Evolutionary conservation across 2,329 filamentous ascomycete genomes (phyloP).

Genomic region (Trichoderma hamatum): DNA sequence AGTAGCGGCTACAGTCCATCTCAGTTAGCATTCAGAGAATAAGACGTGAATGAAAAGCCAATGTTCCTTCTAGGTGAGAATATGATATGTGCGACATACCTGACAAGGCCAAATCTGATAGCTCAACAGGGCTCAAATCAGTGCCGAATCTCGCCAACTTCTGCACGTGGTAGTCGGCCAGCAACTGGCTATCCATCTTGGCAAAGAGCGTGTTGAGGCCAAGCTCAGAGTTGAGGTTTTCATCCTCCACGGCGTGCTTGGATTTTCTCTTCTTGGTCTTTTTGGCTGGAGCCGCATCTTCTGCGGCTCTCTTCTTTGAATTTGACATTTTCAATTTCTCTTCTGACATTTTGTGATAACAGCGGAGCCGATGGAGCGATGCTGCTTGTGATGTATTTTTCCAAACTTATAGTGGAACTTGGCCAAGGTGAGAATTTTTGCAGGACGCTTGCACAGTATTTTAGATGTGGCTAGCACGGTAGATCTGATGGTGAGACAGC

Average conservation of each 20-base stretch:
- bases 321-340: conserved; percentile 41
- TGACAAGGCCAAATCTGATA: conserved; percentile 79
- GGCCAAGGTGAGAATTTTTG: conserved; percentile 25
- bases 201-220: conserved; percentile 80
- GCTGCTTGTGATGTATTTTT: neutral
- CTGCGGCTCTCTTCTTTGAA: conserved; percentile 60
- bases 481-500: fast-evolving
- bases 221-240: conserved; percentile 65
- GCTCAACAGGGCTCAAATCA: conserved; percentile 80
- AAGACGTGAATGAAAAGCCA: neutral
- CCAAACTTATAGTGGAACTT: neutral
- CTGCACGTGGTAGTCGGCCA: conserved; percentile 85
- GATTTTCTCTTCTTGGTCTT: conserved; percentile 61
- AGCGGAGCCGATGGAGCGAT: neutral
- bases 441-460: conserved; percentile 2
- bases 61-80: neutral
- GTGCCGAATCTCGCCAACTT: conserved; percentile 76
- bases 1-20: conserved; percentile 58
- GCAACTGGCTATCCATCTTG: conserved; percentile 77
- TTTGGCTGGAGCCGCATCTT: conserved; percentile 46
- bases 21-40: conserved; percentile 19
- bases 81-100: conserved; percentile 55
- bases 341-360: neutral
- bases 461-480: neutral
- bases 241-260: conserved; percentile 56